These are phyloP conservation scores for Fraxinus quadrangulata DNA, from an alignment of 257 asterid genomes.

Conservation along the genomic window DNA sequence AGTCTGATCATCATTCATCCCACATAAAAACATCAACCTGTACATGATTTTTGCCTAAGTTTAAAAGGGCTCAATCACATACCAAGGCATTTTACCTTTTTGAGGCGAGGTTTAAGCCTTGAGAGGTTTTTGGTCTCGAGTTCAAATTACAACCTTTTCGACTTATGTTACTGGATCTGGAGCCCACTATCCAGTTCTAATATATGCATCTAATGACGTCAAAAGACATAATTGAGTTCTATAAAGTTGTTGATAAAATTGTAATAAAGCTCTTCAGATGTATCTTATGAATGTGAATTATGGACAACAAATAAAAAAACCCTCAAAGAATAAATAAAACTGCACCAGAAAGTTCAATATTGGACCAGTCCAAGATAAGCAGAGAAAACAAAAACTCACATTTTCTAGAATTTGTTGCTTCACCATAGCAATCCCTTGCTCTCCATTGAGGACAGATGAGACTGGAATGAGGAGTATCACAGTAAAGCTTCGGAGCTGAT, in stretches of 20 bases:
- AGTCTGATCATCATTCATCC: neutral
- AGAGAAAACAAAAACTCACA: conserved; percentile 44
- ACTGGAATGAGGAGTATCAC: conserved; percentile 74
- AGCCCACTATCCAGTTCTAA: neutral
- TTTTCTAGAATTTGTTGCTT: conserved; percentile 82
- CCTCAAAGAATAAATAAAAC: conserved; percentile 9
- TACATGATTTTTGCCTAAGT: neutral
- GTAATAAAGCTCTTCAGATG: conserved; percentile 14
- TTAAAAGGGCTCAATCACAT: neutral
- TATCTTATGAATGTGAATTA: conserved; percentile 5
- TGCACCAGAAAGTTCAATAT: conserved; percentile 7
- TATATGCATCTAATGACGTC: neutral
- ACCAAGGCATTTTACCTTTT: neutral
- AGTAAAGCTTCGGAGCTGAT: conserved; percentile 84
- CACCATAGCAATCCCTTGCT: conserved; percentile 71
- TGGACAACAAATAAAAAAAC: conserved; percentile 16
- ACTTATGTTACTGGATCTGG: neutral
- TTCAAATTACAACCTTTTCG: neutral
- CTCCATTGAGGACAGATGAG: conserved; percentile 67
- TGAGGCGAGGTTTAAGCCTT: neutral
- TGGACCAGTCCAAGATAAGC: neutral
- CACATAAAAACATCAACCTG: neutral
- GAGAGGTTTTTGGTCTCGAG: neutral
- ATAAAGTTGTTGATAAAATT: neutral
- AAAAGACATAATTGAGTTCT: neutral